Conservation (phyloP, 2,329 filamentous ascomycete genomes). For the Decorospora gaudefroyi region DNA sequence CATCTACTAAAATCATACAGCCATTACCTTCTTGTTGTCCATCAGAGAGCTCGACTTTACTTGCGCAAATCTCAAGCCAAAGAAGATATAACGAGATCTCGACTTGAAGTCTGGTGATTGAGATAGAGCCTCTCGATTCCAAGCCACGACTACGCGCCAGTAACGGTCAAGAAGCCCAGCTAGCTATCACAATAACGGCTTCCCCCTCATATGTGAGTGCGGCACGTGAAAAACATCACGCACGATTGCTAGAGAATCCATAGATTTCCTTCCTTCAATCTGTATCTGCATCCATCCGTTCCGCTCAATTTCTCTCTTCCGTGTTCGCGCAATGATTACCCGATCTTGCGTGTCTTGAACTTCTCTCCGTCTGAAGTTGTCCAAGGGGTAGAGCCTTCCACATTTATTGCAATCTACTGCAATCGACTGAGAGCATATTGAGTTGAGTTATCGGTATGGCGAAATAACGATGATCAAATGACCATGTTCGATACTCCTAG, state of each 20-base stretch:
- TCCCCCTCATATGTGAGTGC: neutral
- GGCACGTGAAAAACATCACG: too few relatives aligned
- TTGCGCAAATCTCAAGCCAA: conserved; percentile 34
- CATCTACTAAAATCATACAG: too few relatives aligned
- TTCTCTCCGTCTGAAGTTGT: too few relatives aligned
- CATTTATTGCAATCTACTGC: too few relatives aligned
- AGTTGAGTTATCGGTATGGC: too few relatives aligned
- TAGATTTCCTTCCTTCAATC: neutral
- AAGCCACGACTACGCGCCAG: conserved; percentile 40
- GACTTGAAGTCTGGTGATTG: conserved; percentile 39
- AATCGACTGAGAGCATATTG: too few relatives aligned
- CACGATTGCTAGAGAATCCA: neutral
- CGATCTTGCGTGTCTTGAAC: too few relatives aligned
- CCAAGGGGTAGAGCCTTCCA: too few relatives aligned
- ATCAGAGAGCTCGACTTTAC: conserved; percentile 57
- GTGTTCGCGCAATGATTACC: neutral
- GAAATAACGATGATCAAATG: too few relatives aligned
- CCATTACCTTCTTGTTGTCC: conserved; percentile 57
- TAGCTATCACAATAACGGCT: conserved; percentile 15
- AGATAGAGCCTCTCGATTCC: conserved; percentile 41
- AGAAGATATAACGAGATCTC: conserved; percentile 31
- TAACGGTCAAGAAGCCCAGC: conserved; percentile 33
- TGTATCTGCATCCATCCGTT: neutral
- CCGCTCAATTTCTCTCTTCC: neutral
- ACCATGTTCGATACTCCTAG: too few relatives aligned